Evolutionary conservation across 768 basidiomycete genomes (phyloP).

Genomic region (Tulasnella sp.): DNA sequence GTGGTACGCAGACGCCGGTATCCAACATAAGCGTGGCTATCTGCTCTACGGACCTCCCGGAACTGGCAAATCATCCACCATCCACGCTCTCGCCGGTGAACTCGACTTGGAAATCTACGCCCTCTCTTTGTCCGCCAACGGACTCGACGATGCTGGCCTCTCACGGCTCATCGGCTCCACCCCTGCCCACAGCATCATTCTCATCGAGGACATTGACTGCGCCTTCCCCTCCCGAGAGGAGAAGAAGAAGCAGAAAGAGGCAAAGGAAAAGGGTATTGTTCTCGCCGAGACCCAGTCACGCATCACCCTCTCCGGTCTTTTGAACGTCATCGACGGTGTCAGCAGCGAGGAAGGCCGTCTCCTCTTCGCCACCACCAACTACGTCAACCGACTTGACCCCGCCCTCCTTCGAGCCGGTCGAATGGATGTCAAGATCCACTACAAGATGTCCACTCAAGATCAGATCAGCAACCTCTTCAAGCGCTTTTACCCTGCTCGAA

Average conservation of each 20-base stretch:
- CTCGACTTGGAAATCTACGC: constrained; percentile 32
- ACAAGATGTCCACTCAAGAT: constrained; percentile 40
- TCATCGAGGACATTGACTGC: constrained; percentile 57
- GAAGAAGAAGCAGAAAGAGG: constrained; percentile 27
- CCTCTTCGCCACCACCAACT: constrained; percentile 55
- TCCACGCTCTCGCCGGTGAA: constrained; percentile 39
- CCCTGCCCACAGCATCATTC: constrained; percentile 46
- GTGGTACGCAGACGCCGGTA: constrained; percentile 53
- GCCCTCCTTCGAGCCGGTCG: constrained; percentile 51
- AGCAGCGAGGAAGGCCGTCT: constrained; percentile 53
- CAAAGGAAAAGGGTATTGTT: constrained; percentile 15
- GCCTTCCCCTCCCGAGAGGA: constrained; percentile 47
- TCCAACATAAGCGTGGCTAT: constrained; percentile 52
- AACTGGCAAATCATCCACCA: constrained; percentile 50
- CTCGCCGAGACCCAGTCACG: constrained; percentile 27
- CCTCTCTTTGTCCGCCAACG: constrained; percentile 44
- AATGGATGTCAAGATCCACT: constrained; percentile 48
- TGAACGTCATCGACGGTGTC: constrained; percentile 55
- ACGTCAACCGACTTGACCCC: constrained; percentile 47
- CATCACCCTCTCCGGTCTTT: constrained; percentile 47
- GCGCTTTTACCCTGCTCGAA: constrained; percentile 41
- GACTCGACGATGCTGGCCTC: constrained; percentile 46
- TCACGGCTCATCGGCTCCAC: constrained; percentile 41
- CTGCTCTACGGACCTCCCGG: constrained; percentile 54
- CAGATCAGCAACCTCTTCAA: constrained; percentile 45